A percentile compares a stretch with the other conserved stretches of the same genome.
These are phyloP conservation scores for Rhodotorula sp. DNA, from an alignment of 1,284 basidiomycete genomes.

Conservation along the genomic window DNA sequence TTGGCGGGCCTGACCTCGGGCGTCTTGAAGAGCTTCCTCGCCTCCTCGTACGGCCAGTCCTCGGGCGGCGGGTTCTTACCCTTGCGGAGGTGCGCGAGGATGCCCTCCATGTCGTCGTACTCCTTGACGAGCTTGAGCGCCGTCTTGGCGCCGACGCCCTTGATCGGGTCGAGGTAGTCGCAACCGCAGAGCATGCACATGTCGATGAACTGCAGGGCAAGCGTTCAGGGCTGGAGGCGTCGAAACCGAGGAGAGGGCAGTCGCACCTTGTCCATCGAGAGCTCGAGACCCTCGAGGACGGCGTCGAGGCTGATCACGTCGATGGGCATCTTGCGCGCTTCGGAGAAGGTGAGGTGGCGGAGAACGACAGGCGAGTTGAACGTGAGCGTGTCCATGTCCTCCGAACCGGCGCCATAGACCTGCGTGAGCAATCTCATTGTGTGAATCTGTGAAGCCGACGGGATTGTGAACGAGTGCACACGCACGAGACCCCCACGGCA, in stretches of 20 bases:
- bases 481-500: conserved; percentile 70
- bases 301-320: conserved; percentile 82
- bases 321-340: conserved; percentile 97
- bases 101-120: conserved; percentile 72
- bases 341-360: conserved; percentile 97
- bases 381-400: conserved; percentile 99
- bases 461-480: background rate
- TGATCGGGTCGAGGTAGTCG: conserved; percentile 96
- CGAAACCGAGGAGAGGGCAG: background rate
- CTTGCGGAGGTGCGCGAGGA: conserved; percentile 71
- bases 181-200: conserved; percentile 96
- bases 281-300: conserved; percentile 82
- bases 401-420: conserved; percentile 95
- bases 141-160: conserved; percentile 91
- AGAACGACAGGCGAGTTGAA: conserved; percentile 89
- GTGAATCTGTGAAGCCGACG: background rate
- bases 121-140: conserved; percentile 92
- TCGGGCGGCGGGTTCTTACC: conserved; percentile 63
- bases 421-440: no score
- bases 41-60: conserved; percentile 94
- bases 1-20: conserved; percentile 86
- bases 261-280: conserved; percentile 83
- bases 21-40: conserved; percentile 82
- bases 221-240: background rate
- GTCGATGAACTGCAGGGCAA: conserved; percentile 76